Evolutionary conservation across 495 filamentous ascomycete species (phyloP).

Genomic region (Pyrenopolyporus hunteri): DNA sequence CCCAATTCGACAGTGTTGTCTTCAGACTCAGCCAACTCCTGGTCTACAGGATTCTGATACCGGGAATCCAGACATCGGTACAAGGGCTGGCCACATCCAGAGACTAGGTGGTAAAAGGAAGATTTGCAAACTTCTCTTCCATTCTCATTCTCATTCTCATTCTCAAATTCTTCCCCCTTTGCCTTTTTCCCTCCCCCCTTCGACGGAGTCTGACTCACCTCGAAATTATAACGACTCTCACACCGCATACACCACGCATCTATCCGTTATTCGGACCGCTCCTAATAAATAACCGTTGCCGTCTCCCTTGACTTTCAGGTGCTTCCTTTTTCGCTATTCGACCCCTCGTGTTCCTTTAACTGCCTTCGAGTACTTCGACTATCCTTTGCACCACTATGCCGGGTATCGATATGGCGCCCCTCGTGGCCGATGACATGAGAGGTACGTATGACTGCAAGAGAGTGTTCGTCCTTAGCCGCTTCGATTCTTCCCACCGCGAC

Average conservation of each 20-base stretch:
- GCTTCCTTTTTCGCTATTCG: not conserved
- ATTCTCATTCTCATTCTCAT: slow-evolving; percentile 2
- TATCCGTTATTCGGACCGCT: slow-evolving; percentile 29
- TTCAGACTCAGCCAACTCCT: not conserved
- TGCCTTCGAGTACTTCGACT: not conserved
- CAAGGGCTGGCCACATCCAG: not conserved
- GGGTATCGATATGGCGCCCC: slow-evolving; percentile 53
- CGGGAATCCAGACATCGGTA: not conserved
- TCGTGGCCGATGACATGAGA: slow-evolving; percentile 57
- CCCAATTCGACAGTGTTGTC: not conserved
- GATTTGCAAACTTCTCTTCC: too few relatives aligned
- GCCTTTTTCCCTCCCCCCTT: slow-evolving; percentile 6
- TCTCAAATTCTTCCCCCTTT: slow-evolving; percentile 20
- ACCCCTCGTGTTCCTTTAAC: not conserved
- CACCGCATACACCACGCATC: slow-evolving; percentile 22
- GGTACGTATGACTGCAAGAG: slow-evolving; percentile 42
- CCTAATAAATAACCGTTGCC: slow-evolving; percentile 23
- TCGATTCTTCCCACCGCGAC: not conserved
- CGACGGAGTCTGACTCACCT: slow-evolving; percentile 28
- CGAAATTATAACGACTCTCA: slow-evolving; percentile 3
- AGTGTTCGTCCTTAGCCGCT: not conserved
- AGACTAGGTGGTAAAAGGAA: too few relatives aligned
- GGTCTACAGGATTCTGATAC: not conserved
- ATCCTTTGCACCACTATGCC: slow-evolving; percentile 45
- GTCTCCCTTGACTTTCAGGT: not conserved